Conservation (phyloP, 495 filamentous ascomycete species). For the Penicillium egyptiacum region DNA sequence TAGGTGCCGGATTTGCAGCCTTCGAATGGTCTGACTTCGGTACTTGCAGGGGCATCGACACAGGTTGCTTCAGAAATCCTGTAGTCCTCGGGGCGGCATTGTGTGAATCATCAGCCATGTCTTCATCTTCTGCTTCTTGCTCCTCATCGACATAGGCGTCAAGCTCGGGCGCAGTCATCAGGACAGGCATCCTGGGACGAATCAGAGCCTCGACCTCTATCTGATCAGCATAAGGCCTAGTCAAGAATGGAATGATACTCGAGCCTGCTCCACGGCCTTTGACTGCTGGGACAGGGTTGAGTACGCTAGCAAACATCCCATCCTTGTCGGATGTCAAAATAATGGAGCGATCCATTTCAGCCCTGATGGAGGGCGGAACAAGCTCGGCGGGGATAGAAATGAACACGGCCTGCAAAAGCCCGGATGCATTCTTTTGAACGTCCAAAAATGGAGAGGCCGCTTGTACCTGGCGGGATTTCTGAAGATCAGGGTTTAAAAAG, state of each 20-base stretch:
- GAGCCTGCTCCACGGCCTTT: slow-evolving; percentile 56
- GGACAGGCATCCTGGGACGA: slow-evolving; percentile 62
- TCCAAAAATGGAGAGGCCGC: slow-evolving; percentile 24
- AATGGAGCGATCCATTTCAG: slow-evolving; percentile 74
- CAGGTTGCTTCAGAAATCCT: slow-evolving; percentile 33
- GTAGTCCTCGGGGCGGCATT: slow-evolving; percentile 18
- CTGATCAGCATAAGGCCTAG: slow-evolving; percentile 56
- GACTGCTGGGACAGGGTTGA: slow-evolving; percentile 66
- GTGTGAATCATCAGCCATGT: slow-evolving; percentile 22
- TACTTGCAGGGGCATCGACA: slow-evolving; percentile 14
- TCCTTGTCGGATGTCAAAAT: slow-evolving; percentile 64
- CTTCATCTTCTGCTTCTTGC: slow-evolving; percentile 49
- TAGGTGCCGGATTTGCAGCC: slow-evolving; percentile 12
- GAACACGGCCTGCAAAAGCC: slow-evolving; percentile 62
- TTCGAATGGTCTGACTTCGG: slow-evolving; percentile 19
- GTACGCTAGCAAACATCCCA: slow-evolving; percentile 73
- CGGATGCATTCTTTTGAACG: slow-evolving; percentile 49
- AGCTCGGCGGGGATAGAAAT: slow-evolving; percentile 58
- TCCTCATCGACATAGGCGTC: slow-evolving; percentile 31
- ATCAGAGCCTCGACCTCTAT: slow-evolving; percentile 71
- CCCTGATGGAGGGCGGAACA: slow-evolving; percentile 62
- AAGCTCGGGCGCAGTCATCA: slow-evolving; percentile 34
- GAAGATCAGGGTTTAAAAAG: slow-evolving; percentile 46
- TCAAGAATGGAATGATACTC: slow-evolving; percentile 77
- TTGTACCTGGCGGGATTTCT: slow-evolving; percentile 27